Evolutionary conservation across 163 green algal species (phyloP), one percentile per base, ranked within the genome.

Genomic region (Chlamydomonas reinhardtii): DNA sequence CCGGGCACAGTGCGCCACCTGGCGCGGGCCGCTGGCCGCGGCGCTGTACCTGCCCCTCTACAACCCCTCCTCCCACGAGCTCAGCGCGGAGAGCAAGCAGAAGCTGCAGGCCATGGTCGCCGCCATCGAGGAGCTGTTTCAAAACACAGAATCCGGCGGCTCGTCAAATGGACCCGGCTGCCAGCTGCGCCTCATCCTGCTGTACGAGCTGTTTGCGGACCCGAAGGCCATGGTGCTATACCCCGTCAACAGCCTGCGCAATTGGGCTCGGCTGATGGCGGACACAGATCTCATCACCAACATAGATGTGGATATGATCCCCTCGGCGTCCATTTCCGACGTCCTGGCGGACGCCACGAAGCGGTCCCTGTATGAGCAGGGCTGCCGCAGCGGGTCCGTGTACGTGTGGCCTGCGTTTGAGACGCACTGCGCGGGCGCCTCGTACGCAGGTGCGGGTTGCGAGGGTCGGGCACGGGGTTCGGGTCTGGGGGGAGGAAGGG

Each of bases 221-320:
- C 29, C n/a, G 14, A 37, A 86, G 9, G 78, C 89, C 0, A 24
- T 34, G 2, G 73, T 74, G 71, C 74, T 94, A 54, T 91, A 91
- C 74, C 91, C 91, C 0, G 87, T 94, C 80, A 94, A 94, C 71
- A 73, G 29, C 32, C 73, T 94, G 76, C 84, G 89, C 37, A 92
- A 93, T 82, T 89, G 87, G 29, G 91, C 89, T 2, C 75, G 85
- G 2, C 74, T 88, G 2, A 71, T 92, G 70, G 90, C 88, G 0
- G 83, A 91, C 69, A 93, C 91, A 8, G 86, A 86, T 22, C 84
- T 94, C 19, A 88, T 94, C 11, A 83, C 89, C 5, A 94, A 93
- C 86, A 92, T 92, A 5, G 91, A 94, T 73, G 91, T 94, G 68
- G 91, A 94, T 74, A 92, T 94, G 91, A 79, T 94, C 24, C 91